These are phyloP conservation scores for Aspergillus oerlinghausenensis DNA, from an alignment of 2,329 filamentous ascomycete species.

Conservation along the genomic window DNA sequence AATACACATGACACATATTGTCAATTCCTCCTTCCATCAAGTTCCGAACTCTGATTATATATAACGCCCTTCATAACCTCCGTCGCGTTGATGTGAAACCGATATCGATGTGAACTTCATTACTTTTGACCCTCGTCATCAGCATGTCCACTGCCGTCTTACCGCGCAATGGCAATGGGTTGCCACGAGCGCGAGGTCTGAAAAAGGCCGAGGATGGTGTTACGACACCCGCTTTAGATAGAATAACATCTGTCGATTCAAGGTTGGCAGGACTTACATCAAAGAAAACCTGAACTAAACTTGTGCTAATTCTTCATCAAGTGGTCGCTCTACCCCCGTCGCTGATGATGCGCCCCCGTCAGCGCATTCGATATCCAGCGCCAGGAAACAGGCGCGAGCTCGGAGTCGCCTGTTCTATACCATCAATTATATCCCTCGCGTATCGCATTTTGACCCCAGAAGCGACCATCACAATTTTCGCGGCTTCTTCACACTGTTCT, in stretches of 20 bases:
- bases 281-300: background rate
- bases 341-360: slow-evolving; percentile 91
- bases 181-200: slow-evolving; percentile 30
- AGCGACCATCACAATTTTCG: slow-evolving; percentile 93
- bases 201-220: slow-evolving; percentile 24
- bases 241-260: slow-evolving; percentile 25
- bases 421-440: slow-evolving; percentile 81
- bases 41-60: slow-evolving; percentile 1
- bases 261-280: slow-evolving; percentile 24
- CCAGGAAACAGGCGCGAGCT: slow-evolving; percentile 76
- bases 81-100: background rate
- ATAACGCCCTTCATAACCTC: slow-evolving; percentile 1
- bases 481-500: slow-evolving; percentile 97
- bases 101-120: slow-evolving; percentile 4
- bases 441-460: slow-evolving; percentile 91
- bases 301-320: slow-evolving; percentile 42
- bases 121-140: slow-evolving; percentile 8
- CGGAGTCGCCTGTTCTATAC: slow-evolving; percentile 85
- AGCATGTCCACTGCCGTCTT: slow-evolving; percentile 30
- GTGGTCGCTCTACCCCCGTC: slow-evolving; percentile 77
- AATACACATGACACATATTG: slow-evolving; percentile 1
- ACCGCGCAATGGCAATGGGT: slow-evolving; percentile 20
- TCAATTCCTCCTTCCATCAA: background rate
- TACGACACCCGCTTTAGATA: slow-evolving; percentile 25
- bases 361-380: slow-evolving; percentile 76